These are phyloP conservation scores for Teratosphaeria gauchensis DNA, from an alignment of 2,329 filamentous ascomycete genomes.

Conservation along the genomic window DNA sequence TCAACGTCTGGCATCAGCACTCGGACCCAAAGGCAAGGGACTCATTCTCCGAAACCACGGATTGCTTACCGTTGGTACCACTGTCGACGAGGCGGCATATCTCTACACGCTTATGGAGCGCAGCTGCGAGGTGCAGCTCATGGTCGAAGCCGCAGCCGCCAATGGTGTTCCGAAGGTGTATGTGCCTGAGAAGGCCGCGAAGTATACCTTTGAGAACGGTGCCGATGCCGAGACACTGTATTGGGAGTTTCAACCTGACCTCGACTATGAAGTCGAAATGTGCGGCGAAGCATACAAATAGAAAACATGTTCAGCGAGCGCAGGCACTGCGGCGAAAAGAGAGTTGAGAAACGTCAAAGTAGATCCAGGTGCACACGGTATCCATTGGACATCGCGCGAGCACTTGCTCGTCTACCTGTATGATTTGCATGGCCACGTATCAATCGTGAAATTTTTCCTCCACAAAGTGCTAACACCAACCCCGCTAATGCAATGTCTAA, in stretches of 20 bases:
- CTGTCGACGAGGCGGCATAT: conserved; percentile 61
- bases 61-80: conserved; percentile 58
- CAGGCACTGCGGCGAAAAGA: neutral
- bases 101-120: conserved; percentile 60
- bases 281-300: neutral
- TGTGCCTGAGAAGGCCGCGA: conserved; percentile 47
- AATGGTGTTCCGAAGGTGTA: conserved; percentile 43
- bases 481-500: neutral
- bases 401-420: neutral
- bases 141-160: conserved; percentile 51
- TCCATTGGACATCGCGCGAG: neutral
- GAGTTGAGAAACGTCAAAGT: neutral
- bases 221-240: conserved; percentile 42
- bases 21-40: conserved; percentile 53
- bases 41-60: conserved; percentile 64
- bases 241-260: conserved; percentile 44
- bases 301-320: neutral
- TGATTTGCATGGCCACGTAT: neutral
- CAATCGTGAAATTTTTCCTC: neutral
- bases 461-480: neutral
- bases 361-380: neutral
- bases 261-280: conserved; percentile 31
- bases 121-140: conserved; percentile 57
- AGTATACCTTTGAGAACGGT: conserved; percentile 42
- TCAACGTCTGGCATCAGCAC: conserved; percentile 50